Base-by-base conservation (phyloP, 1,139 yeast genomes). In the Debaryomyces fabryi region DNA sequence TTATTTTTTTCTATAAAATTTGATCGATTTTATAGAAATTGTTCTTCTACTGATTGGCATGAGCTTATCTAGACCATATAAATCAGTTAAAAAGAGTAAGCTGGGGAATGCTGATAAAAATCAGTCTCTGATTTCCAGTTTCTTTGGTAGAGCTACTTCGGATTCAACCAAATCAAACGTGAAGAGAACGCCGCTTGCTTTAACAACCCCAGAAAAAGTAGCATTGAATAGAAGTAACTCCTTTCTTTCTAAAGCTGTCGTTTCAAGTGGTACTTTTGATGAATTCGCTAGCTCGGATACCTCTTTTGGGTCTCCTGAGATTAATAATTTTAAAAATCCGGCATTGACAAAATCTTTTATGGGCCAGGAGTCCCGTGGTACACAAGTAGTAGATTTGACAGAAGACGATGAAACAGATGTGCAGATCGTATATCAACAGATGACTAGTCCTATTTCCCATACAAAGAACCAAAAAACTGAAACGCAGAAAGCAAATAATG, bases 241-340 rank as follows among this genome's bases (percentile, higher is more conserved):
- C 0, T 53, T 62, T 10, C 50, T 65, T 33, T 52, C 60, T 1
- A 59, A 48, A 23, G 52, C 64, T 3, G 47, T 53, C 8, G 51
- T 49, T 15, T 34, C 51, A 4, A 51, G 45, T 41, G 60, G 56
- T 41, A 70, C 62, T 1, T 67, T 67, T 49, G 71, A 67, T 23
- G 72, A 66, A 8, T 44, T 58, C 10, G 56, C 58, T 0, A 65
- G 65, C 49, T 59, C 67, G 13, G 71, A 68, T 44, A 63, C 63
- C 4, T 68, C 73, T 2, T 57, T 67, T 46, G 71, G 54, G 8
- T 65, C 71, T 0, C 70, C 72, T 4, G 73, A 68, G 41, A 48
- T 67, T 7, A 58, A 56, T 37, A 68, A 68, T 49, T 68, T 68
- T 51, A 53, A 57, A 36, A 63, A 60, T 44, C 66, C 69, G 2